A percentile compares a stretch with the other conserved stretches of the same genome.
These are phyloP conservation scores for Parastagonospora avenae DNA, from an alignment of 2,329 filamentous ascomycete species.

Conservation along the genomic window DNA sequence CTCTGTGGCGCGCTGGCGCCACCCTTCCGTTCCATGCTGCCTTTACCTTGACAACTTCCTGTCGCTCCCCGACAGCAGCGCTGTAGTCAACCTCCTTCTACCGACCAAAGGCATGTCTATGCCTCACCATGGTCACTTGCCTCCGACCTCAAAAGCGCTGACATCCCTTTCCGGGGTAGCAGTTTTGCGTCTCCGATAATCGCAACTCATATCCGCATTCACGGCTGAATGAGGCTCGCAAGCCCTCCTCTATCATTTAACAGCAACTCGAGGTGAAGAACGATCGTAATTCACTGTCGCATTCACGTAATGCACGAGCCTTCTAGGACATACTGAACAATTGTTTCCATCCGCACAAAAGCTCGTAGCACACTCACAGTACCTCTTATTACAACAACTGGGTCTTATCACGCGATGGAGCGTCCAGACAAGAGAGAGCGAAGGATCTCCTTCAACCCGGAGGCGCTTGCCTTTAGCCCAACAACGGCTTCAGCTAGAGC, in stretches of 20 bases:
- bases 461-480: constrained; percentile 17
- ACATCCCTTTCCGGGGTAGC: no score
- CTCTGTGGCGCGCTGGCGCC: background rate
- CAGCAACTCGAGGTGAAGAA: constrained; percentile 1
- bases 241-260: background rate
- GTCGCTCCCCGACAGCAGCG: background rate
- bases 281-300: constrained; percentile 4
- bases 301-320: constrained; percentile 5
- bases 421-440: background rate
- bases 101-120: no score
- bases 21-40: background rate
- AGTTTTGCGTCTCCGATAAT: background rate
- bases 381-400: no score
- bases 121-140: no score
- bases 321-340: background rate
- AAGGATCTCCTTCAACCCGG: constrained; percentile 16
- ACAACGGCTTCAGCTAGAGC: background rate
- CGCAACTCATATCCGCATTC: background rate
- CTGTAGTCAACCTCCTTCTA: no score
- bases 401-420: background rate
- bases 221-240: background rate
- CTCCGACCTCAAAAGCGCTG: no score
- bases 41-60: constrained; percentile 14
- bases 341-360: background rate
- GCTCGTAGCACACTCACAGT: no score